Evolutionary conservation across 2,329 filamentous ascomycete genomes (phyloP).

Genomic region (Pyricularia grisea): DNA sequence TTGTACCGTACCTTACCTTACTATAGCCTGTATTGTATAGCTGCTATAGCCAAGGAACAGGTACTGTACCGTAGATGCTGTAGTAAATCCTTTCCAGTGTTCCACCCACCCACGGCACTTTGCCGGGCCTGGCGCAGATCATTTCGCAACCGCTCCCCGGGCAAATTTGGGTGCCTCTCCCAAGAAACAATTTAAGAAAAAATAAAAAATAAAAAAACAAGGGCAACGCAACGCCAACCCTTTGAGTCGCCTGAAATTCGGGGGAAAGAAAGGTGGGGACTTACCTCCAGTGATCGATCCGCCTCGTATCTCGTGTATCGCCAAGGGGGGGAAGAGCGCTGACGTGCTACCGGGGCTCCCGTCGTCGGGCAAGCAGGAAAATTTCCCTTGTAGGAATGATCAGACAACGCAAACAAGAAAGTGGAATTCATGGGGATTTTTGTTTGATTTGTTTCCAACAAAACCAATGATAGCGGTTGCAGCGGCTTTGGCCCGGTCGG

Average conservation of each 20-base stretch:
- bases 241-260: not conserved
- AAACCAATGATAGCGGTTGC: not conserved
- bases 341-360: not conserved
- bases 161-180: not conserved
- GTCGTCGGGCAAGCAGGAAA: not conserved
- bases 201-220: no score
- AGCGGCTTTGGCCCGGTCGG: no score
- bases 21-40: no score
- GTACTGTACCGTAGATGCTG: no score
- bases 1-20: no score
- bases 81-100: no score
- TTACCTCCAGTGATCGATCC: not conserved
- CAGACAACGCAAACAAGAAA: not conserved
- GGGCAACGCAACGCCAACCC: not conserved
- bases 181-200: not conserved
- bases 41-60: not conserved
- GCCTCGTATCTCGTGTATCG: not conserved
- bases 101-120: not conserved
- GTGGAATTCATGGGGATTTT: not conserved
- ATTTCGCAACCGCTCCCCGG: not conserved
- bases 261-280: not conserved
- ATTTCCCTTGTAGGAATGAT: not conserved
- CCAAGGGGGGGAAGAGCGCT: not conserved
- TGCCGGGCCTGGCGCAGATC: not conserved
- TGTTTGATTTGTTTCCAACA: not conserved